Conservation (phyloP, 106 monocot species). For the Dendrobium catenatum region DNA sequence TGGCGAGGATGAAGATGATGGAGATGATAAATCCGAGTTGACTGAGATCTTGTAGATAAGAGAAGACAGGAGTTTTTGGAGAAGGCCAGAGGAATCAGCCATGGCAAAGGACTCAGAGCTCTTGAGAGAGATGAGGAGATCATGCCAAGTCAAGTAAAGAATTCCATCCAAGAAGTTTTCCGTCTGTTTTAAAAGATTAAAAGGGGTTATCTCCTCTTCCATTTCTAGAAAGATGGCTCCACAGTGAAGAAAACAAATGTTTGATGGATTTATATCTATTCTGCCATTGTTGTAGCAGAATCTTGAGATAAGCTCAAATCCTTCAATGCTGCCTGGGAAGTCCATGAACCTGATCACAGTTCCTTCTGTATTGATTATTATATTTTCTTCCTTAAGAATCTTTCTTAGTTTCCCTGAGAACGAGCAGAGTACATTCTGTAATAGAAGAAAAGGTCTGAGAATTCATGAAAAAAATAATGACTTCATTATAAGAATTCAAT, state of each 20-base stretch:
- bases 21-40: slow-evolving; percentile 26
- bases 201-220: slow-evolving; percentile 36
- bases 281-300: slow-evolving; percentile 71
- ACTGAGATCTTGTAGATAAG: slow-evolving; percentile 49
- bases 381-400: slow-evolving; percentile 40
- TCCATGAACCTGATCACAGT: slow-evolving; percentile 34
- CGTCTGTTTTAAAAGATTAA: slow-evolving; percentile 43
- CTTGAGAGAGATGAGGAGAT: slow-evolving; percentile 40
- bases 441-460: not conserved
- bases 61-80: slow-evolving; percentile 43
- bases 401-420: slow-evolving; percentile 56
- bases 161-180: slow-evolving; percentile 56
- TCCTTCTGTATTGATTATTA: slow-evolving; percentile 12
- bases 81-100: slow-evolving; percentile 48
- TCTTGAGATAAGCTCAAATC: slow-evolving; percentile 48
- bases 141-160: slow-evolving; percentile 65
- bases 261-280: slow-evolving; percentile 38
- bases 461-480: not conserved
- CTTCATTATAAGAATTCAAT: not conserved
- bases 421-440: slow-evolving; percentile 36
- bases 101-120: slow-evolving; percentile 34
- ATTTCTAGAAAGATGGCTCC: slow-evolving; percentile 50
- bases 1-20: slow-evolving; percentile 41
- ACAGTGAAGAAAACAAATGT: slow-evolving; percentile 36
- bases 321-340: slow-evolving; percentile 55